Base-by-base conservation (phyloP, 2,329 filamentous ascomycete genomes). In the Mariannaea sp. region DNA sequence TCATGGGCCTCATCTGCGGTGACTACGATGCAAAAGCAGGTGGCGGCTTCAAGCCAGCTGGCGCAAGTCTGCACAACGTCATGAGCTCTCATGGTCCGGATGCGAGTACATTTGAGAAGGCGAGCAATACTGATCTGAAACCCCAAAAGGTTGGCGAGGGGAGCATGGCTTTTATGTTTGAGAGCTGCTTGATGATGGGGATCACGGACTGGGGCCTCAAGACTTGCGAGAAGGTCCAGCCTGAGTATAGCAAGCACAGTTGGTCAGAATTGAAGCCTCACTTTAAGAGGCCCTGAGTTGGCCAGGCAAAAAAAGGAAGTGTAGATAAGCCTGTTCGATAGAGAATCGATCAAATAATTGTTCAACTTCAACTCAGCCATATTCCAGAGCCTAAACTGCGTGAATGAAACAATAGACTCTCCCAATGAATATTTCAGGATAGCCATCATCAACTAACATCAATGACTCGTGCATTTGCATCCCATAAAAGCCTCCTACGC, bases 191-290 rank as follows among this genome's bases (percentile, higher is more conserved):
- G 45, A 87, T 89, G 84, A 76, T 90, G 3, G 87, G 86, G 0
- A 85, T 90, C 16, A 88, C 87, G 2, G 83, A 88, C 47, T 90
- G 87, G 86, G 87, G 86, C 1, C 71, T 83, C 49, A 70, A 74
- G 61, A 78, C 82, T 54, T 94, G 80, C 52, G 69, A 73, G 57
- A 82, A 81, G 70, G 76, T 82, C 12, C 81, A 84, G 75, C 76
- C 83, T 50, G 82, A 82, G 54, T 94, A 94, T 66, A 90, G 84
- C 66, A 81, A 84, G 38, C 86, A 93, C 73, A 91, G 87, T 68
- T 94, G 90, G 90, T 48, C 47, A n/a, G 56, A 49, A 2, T 12
- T 65, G 10, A 41, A 46, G 35, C 59, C 62, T 3, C 61, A 64
- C 20, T 64, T 64, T 1, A 59, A 62, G 29, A 35, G 55, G 22